These are phyloP conservation scores for Cladophialophora carrionii DNA, from an alignment of 2,329 filamentous ascomycete species.

Conservation along the genomic window DNA sequence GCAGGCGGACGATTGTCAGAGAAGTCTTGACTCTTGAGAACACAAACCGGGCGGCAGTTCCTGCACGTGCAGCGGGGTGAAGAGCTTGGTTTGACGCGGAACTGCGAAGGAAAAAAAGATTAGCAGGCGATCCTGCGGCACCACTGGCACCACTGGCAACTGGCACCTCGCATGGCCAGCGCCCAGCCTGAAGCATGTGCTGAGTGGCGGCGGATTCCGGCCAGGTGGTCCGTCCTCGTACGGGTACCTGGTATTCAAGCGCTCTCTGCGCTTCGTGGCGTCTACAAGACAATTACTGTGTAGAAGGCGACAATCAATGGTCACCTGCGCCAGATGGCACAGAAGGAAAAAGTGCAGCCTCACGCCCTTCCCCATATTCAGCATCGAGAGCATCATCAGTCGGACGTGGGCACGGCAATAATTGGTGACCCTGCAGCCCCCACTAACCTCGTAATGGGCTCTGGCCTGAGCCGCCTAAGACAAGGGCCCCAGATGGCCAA, in stretches of 20 bases:
- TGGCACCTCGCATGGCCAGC: background rate
- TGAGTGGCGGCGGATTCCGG: background rate
- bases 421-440: conserved; percentile 8
- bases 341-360: background rate
- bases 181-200: background rate
- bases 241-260: too few species aligned
- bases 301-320: background rate
- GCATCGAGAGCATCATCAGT: background rate
- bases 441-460: background rate
- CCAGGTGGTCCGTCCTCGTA: background rate
- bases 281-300: background rate
- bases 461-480: background rate
- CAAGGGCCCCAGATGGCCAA: background rate
- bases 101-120: conserved; percentile 1
- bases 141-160: background rate
- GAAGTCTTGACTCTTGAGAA: background rate
- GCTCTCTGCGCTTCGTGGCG: background rate
- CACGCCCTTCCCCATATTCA: conserved; percentile 5
- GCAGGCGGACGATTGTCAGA: background rate
- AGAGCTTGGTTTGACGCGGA: conserved; percentile 3
- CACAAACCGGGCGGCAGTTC: background rate
- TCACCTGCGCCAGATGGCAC: background rate
- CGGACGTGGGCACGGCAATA: conserved; percentile 12
- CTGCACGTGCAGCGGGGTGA: conserved; percentile 6
- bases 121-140: conserved; percentile 3